A percentile compares a stretch with the other conserved stretches of the same genome.
These are phyloP conservation scores for Phytophthora brassicae DNA, from an alignment of 352 stramenopile genomes.

Conservation along the genomic window DNA sequence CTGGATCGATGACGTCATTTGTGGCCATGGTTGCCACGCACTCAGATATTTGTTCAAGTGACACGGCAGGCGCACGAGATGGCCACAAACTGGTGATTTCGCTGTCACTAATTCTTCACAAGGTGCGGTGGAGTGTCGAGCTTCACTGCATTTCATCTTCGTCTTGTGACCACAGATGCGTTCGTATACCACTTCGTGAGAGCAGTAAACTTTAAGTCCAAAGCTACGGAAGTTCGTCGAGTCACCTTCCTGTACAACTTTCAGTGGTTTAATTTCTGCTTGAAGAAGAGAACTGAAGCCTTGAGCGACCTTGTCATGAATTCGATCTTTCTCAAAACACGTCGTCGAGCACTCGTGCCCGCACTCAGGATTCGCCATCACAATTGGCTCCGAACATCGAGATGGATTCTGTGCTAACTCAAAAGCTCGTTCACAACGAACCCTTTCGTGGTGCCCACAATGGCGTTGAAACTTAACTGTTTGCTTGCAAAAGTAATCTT, in stretches of 20 bases:
- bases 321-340: slow-evolving; percentile 42
- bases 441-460: slow-evolving; percentile 59
- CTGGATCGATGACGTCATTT: slow-evolving; percentile 14
- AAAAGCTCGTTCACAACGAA: slow-evolving; percentile 73
- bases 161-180: slow-evolving; percentile 47
- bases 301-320: slow-evolving; percentile 17
- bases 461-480: slow-evolving; percentile 57
- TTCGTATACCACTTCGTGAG: slow-evolving; percentile 30
- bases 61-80: slow-evolving; percentile 47
- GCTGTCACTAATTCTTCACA: slow-evolving; percentile 40
- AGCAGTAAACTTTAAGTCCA: slow-evolving; percentile 49
- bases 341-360: slow-evolving; percentile 58
- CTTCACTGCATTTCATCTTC: slow-evolving; percentile 54
- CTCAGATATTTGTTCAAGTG: slow-evolving; percentile 27
- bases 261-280: slow-evolving; percentile 31
- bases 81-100: slow-evolving; percentile 45
- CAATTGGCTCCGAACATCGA: slow-evolving; percentile 47
- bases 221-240: slow-evolving; percentile 40
- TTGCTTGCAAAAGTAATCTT: slow-evolving; percentile 70
- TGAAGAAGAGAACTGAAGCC: neutral
- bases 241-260: slow-evolving; percentile 35
- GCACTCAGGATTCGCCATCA: slow-evolving; percentile 67
- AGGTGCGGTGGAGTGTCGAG: slow-evolving; percentile 26
- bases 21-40: slow-evolving; percentile 56
- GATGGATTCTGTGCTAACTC: slow-evolving; percentile 50